Percentiles rank a stretch among this genome's conserved stretches.
These are phyloP conservation scores for Spergularia bocconei DNA, from an alignment of 148 eudicot species.

Conservation along the genomic window DNA sequence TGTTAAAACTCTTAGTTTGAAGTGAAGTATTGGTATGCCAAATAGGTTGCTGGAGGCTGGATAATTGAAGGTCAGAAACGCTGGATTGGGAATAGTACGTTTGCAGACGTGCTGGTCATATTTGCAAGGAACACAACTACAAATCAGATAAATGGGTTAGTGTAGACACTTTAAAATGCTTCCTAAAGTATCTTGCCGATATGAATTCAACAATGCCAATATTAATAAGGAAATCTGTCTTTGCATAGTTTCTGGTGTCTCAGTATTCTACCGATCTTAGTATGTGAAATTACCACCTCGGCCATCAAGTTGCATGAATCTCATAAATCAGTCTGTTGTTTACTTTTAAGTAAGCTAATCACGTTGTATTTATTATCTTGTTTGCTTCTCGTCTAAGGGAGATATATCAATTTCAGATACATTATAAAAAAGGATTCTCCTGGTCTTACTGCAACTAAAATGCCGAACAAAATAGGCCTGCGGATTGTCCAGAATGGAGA, in stretches of 20 bases:
- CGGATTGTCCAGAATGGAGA: constrained; percentile 96
- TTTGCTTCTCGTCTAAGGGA: not conserved
- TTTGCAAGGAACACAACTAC: constrained; percentile 77
- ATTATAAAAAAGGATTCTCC: constrained; percentile 73
- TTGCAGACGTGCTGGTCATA: constrained; percentile 82
- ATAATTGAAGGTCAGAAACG: constrained; percentile 94
- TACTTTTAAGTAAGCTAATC: not conserved
- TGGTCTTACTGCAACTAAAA: constrained; percentile 82
- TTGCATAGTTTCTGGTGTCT: not conserved
- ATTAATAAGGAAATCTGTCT: not conserved
- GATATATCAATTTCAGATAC: constrained; percentile 41
- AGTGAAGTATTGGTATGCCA: constrained; percentile 14
- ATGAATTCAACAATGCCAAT: too few species aligned
- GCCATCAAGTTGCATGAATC: not conserved
- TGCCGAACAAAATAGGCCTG: constrained; percentile 81
- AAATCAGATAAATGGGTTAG: constrained; percentile 89
- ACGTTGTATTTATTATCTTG: not conserved
- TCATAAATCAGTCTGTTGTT: not conserved
- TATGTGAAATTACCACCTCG: not conserved
- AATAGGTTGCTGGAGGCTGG: constrained; percentile 96
- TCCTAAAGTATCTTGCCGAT: not conserved
- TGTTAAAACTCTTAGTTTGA: constrained; percentile 5
- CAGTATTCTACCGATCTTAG: not conserved
- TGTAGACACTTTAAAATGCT: not conserved
- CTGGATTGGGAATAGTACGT: constrained; percentile 96